Evolutionary conservation across 129 eudicot genomes (phyloP), one percentile per base, ranked within the genome.

Genomic region (Chrysanthemum makinoi): DNA sequence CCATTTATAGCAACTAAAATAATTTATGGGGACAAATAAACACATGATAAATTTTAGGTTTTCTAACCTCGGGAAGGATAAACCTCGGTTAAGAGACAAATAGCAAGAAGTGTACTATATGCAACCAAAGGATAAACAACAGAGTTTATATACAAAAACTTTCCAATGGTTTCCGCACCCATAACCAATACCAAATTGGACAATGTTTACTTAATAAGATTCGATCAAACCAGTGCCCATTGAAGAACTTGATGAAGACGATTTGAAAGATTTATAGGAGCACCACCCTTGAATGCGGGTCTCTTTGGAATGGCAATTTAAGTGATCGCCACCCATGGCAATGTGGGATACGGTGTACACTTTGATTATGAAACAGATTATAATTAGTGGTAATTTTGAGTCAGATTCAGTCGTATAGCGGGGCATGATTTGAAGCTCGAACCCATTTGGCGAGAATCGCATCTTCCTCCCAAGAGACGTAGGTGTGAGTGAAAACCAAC

Each of bases 291-390:
- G 39, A 90, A 90, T 20, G 96, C 96, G 12, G 94, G 74, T 75
- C 94, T 72, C 61, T 85, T 90, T 14, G 96, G 96, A 17, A 90
- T 90, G 86, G n/a, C 97, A 90, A 74, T 90, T 87, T n/a, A 12
- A 90, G 95, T 3, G 97, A 90, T 39, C 97, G 56, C 97, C 97
- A 90, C 2, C 97, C 97, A 59, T 90, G 97, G 77, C 95, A 90
- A 70, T 90, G 97, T n/a, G n/a, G n/a, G n/a, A n/a, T n/a, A n/a
- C n/a, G n/a, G n/a, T n/a, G n/a, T n/a, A n/a, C n/a, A n/a, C n/a
- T n/a, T n/a, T n/a, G n/a, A n/a, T n/a, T n/a, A n/a, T n/a, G n/a
- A n/a, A n/a, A n/a, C n/a, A n/a, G n/a, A n/a, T n/a, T n/a, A n/a
- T n/a, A n/a, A n/a, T n/a, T n/a, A n/a, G n/a, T n/a, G n/a, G n/a